phyloP scores from a whole-genome alignment of 2,329 filamentous ascomycete species.

The Beauveria bassiana region DNA sequence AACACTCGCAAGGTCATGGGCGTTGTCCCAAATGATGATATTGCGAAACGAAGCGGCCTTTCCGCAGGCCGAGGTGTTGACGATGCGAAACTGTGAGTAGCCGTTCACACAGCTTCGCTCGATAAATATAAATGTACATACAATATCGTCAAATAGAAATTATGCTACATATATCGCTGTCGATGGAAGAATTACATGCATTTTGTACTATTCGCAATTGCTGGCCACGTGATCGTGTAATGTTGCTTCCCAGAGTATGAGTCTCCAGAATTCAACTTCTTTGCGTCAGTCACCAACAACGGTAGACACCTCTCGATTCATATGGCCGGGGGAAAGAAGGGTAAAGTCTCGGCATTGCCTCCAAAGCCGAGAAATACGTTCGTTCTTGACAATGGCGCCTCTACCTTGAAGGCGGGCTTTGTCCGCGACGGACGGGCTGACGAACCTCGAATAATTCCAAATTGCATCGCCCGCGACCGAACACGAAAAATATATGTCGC shows the following conservation, averaged over 20 bases:
- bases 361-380: slow-evolving; percentile 60
- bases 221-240: neutral
- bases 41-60: slow-evolving; percentile 19
- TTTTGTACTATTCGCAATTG: neutral
- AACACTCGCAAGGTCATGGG: slow-evolving; percentile 27
- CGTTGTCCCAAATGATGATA: slow-evolving; percentile 23
- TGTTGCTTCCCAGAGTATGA: neutral
- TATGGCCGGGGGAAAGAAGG: slow-evolving; percentile 44
- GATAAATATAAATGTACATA: neutral
- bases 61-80: neutral
- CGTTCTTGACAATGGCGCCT: slow-evolving; percentile 87
- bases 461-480: slow-evolving; percentile 79
- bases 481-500: slow-evolving; percentile 73
- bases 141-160: neutral
- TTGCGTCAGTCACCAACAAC: neutral
- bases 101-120: neutral
- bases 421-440: slow-evolving; percentile 40
- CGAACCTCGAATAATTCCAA: slow-evolving; percentile 69
- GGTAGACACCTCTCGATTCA: neutral
- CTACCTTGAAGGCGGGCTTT: slow-evolving; percentile 86
- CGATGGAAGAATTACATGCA: neutral
- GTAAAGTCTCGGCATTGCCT: slow-evolving; percentile 39
- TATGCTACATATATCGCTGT: neutral
- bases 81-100: neutral
- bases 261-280: neutral